These are phyloP conservation scores for Sporothrix variecibatus DNA, from an alignment of 2,329 filamentous ascomycete species.

Conservation along the genomic window DNA sequence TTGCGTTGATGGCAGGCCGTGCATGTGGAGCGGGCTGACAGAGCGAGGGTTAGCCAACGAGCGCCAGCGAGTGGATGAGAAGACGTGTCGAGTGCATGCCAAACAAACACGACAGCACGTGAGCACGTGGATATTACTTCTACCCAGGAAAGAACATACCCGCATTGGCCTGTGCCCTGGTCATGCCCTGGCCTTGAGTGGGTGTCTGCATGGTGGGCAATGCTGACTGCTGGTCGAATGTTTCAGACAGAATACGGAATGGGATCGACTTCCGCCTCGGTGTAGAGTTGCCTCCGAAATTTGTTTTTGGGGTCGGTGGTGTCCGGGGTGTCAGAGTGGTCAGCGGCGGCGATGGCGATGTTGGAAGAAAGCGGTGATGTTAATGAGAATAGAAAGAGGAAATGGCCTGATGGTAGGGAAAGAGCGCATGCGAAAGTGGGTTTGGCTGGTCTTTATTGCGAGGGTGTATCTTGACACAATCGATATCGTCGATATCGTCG, in stretches of 20 bases:
- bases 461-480: background rate
- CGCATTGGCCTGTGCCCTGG: conserved; percentile 17
- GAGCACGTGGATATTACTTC: background rate
- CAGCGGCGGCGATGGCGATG: conserved; percentile 6
- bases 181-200: background rate
- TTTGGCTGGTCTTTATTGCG: conserved; percentile 16
- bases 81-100: background rate
- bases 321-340: background rate
- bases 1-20: conserved; percentile 24
- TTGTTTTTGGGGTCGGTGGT: background rate
- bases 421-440: background rate
- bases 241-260: background rate
- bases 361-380: background rate
- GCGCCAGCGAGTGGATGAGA: background rate
- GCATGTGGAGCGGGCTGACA: conserved; percentile 20
- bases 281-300: background rate
- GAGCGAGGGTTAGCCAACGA: background rate
- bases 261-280: background rate
- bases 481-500: background rate
- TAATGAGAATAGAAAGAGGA: background rate
- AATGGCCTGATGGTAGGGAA: background rate
- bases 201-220: background rate
- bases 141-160: background rate
- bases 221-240: background rate
- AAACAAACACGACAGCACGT: background rate